Percentiles rank a stretch among this genome's conserved stretches.
Conservation (phyloP, 169 alveolate species). For the Babesia ovata region DNA sequence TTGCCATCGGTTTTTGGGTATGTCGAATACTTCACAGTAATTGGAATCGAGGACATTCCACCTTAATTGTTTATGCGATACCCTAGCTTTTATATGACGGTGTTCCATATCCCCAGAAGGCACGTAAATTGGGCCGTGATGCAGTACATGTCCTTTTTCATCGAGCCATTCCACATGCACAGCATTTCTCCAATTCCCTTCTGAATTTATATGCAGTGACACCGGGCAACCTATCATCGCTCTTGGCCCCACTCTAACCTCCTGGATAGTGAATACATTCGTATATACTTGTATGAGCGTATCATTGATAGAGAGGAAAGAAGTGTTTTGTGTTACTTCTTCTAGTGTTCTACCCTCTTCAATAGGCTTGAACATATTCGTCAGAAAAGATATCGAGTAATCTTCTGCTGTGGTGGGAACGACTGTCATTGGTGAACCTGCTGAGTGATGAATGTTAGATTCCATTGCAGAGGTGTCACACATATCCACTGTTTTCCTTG, state of each 20-base stretch:
- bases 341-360: conserved; percentile 30
- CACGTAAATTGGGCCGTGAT: conserved; percentile 20
- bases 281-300: conserved; percentile 35
- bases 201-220: conserved; percentile 20
- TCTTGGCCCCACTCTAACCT: conserved; percentile 24
- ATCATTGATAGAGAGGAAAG: conserved; percentile 51
- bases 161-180: conserved; percentile 54
- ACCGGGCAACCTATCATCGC: conserved; percentile 64
- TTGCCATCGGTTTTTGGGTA: conserved; percentile 57
- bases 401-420: background rate
- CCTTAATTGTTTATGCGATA: conserved; percentile 30
- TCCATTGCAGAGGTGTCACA: background rate
- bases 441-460: background rate
- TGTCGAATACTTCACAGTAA: conserved; percentile 14
- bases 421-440: background rate
- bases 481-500: background rate
- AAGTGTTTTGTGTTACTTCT: conserved; percentile 28
- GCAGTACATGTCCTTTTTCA: conserved; percentile 17
- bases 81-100: conserved; percentile 31
- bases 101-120: conserved; percentile 27
- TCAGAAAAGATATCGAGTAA: conserved; percentile 36
- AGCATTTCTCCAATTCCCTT: conserved; percentile 24
- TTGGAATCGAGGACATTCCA: conserved; percentile 50
- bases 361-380: conserved; percentile 41
- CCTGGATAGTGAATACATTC: conserved; percentile 26